Conservation (phyloP, 139 green algal species). For the Chlorella vulgaris region DNA sequence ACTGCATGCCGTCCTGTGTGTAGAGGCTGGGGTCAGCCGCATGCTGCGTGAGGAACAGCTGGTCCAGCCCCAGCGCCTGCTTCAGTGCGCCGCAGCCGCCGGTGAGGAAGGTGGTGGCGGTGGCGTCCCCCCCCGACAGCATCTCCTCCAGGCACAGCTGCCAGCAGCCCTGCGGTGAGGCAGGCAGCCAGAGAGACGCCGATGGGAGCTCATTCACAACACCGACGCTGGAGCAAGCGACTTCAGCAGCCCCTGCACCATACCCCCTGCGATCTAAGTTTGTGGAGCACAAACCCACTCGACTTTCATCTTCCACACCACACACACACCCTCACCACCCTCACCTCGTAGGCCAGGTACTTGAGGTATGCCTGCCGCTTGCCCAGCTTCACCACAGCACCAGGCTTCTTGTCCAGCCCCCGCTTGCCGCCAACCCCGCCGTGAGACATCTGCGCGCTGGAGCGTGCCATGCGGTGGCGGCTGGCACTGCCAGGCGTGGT, state of each 20-base stretch:
- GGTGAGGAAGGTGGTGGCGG: constrained; percentile 43
- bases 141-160: constrained; percentile 55
- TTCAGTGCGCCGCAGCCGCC: constrained; percentile 46
- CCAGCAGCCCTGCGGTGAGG: constrained; percentile 41
- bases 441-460: background rate
- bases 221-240: too few relatives aligned
- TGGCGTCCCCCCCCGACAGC: constrained; percentile 7
- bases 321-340: too few relatives aligned
- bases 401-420: constrained; percentile 38
- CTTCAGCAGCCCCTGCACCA: too few relatives aligned
- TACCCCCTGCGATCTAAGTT: too few relatives aligned
- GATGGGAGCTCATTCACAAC: too few relatives aligned
- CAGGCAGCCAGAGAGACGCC: background rate
- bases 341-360: constrained; percentile 62
- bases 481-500: constrained; percentile 16
- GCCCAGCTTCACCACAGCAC: constrained; percentile 49
- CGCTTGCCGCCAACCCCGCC: constrained; percentile 13
- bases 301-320: too few relatives aligned
- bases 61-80: constrained; percentile 41
- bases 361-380: constrained; percentile 54
- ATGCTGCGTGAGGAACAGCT: constrained; percentile 50
- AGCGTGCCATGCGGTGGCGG: background rate
- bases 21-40: constrained; percentile 25
- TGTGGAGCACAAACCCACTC: background rate
- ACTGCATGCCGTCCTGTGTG: constrained; percentile 35